Evolutionary conservation across 208 protist species (phyloP).

Genomic region (Leishmania arabica): DNA sequence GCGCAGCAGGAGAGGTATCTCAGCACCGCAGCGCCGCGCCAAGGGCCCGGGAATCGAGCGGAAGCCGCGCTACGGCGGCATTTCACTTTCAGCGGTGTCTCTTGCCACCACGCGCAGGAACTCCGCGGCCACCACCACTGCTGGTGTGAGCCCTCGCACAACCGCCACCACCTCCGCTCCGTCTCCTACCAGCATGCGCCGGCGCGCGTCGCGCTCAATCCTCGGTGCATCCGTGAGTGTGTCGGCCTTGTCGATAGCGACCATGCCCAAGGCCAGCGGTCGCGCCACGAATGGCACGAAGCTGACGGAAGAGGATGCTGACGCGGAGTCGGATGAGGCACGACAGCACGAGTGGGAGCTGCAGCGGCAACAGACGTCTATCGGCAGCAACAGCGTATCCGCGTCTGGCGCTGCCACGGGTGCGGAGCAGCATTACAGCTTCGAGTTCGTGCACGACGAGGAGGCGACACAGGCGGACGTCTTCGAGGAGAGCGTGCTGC

Average conservation of each 20-base stretch:
- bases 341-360: not conserved
- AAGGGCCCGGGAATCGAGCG: conserved; percentile 4
- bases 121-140: conserved; percentile 8
- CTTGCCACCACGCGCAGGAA: conserved; percentile 10
- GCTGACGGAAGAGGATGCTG: not conserved
- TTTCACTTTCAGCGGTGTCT: conserved; percentile 14
- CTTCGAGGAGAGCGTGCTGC: conserved; percentile 88
- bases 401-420: conserved; percentile 5
- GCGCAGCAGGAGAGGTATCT: not conserved
- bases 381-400: conserved; percentile 5
- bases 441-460: conserved; percentile 87
- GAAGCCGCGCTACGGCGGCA: conserved; percentile 1
- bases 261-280: not conserved
- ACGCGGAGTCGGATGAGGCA: not conserved
- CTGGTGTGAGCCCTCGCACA: not conserved
- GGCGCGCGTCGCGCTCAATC: conserved; percentile 16
- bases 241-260: conserved; percentile 24
- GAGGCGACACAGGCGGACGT: conserved; percentile 85
- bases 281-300: not conserved
- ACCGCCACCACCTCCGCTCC: not conserved
- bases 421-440: conserved; percentile 79
- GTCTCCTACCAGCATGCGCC: conserved; percentile 1
- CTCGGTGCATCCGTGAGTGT: conserved; percentile 27
- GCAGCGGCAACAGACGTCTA: conserved; percentile 6
- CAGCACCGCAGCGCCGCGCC: conserved; percentile 3